A percentile compares a stretch with the other conserved stretches of the same genome.
phyloP scores from a whole-genome alignment of 2,329 filamentous ascomycete genomes.

The Phaeoacremonium minimum region DNA sequence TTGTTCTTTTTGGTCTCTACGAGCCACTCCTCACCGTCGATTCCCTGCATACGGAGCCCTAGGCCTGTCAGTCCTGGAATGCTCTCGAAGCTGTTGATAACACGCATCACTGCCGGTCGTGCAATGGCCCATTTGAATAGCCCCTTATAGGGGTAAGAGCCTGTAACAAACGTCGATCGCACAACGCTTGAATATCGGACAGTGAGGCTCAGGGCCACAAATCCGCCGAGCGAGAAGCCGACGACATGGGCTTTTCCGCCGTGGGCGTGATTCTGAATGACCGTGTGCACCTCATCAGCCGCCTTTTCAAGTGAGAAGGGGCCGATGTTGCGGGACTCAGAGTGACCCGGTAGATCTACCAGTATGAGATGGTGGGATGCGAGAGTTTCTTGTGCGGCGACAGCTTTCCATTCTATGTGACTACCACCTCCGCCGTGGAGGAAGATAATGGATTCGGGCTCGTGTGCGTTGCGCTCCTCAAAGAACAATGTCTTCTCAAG shows the following conservation, averaged over 20 bases:
- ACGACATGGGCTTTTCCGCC: constrained; percentile 30
- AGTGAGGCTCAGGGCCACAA: constrained; percentile 25
- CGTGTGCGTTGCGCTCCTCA: constrained; percentile 2
- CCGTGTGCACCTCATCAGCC: constrained; percentile 24
- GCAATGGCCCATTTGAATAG: not conserved
- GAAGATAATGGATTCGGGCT: constrained; percentile 33
- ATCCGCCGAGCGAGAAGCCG: constrained; percentile 35
- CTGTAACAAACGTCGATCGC: constrained; percentile 26
- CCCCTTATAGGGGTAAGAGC: constrained; percentile 19
- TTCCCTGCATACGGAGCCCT: too few relatives aligned
- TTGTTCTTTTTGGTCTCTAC: too few relatives aligned
- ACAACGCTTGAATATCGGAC: constrained; percentile 27
- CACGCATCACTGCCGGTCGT: too few relatives aligned
- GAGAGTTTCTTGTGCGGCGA: constrained; percentile 28
- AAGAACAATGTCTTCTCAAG: too few relatives aligned
- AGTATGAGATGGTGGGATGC: constrained; percentile 31
- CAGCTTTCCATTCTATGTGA: constrained; percentile 34
- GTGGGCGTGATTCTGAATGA: constrained; percentile 30
- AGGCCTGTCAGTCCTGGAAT: too few relatives aligned
- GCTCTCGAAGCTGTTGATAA: too few relatives aligned
- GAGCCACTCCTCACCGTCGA: too few relatives aligned
- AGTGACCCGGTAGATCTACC: constrained; percentile 33
- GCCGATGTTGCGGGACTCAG: constrained; percentile 23
- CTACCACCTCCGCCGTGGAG: constrained; percentile 46
- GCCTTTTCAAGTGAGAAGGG: constrained; percentile 23